These are phyloP conservation scores for Puccinia hordei DNA, from an alignment of 1,284 basidiomycete species.

Conservation along the genomic window DNA sequence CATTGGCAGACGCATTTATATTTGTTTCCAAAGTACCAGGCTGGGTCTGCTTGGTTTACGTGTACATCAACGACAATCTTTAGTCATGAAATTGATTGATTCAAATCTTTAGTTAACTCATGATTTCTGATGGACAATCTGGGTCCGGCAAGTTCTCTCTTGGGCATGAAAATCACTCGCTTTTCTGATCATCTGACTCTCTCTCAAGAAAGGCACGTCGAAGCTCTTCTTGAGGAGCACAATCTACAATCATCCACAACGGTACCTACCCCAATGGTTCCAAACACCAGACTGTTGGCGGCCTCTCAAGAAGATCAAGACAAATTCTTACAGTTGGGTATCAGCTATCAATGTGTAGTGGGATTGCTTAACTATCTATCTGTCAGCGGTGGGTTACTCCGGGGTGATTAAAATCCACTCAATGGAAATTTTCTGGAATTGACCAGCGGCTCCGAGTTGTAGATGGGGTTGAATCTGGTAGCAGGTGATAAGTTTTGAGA, in stretches of 20 bases:
- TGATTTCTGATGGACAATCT: neutral
- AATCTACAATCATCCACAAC: neutral
- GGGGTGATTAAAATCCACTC: too few species aligned
- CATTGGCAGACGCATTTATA: slow-evolving; percentile 2
- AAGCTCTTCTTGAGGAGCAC: neutral
- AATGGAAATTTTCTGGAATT: too few species aligned
- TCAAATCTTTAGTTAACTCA: neutral
- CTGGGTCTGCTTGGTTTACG: neutral
- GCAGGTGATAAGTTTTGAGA: too few species aligned
- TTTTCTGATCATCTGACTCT: neutral
- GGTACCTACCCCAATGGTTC: too few species aligned
- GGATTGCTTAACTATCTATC: neutral
- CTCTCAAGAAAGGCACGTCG: neutral
- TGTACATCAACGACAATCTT: slow-evolving; percentile 2
- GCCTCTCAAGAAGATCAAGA: neutral
- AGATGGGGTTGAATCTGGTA: too few species aligned
- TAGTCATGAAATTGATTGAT: neutral
- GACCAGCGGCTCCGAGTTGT: too few species aligned
- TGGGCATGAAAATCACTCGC: too few species aligned
- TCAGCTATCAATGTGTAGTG: neutral
- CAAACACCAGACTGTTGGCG: neutral
- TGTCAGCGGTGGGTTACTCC: too few species aligned
- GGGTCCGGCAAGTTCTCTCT: neutral
- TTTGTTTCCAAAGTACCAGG: neutral
- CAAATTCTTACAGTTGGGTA: neutral